These are phyloP conservation scores for Linnemannia zychae DNA, from an alignment of 192 early-diverging fungal genomes.

Conservation along the genomic window DNA sequence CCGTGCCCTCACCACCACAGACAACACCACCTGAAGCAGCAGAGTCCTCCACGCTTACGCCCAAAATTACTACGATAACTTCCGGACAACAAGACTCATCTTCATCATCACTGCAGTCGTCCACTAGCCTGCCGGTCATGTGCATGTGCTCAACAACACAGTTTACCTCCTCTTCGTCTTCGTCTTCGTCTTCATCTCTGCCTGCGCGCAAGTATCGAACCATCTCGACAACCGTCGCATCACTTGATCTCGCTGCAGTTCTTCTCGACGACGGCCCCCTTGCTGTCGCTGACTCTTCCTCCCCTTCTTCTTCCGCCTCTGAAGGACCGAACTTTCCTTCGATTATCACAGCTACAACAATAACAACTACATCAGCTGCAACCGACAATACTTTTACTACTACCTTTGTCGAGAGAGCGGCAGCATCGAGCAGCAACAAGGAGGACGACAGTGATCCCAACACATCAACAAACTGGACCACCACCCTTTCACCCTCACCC, in stretches of 20 bases:
- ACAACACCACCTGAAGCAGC: neutral
- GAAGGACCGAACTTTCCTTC: neutral
- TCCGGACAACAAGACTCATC: neutral
- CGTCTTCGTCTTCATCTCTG: neutral
- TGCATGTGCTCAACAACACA: constrained; percentile 5
- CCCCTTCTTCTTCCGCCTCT: neutral
- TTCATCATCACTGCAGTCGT: neutral
- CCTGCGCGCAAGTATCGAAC: constrained; percentile 30
- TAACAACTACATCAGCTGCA: neutral
- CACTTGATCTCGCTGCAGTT: constrained; percentile 26
- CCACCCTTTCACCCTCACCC: neutral
- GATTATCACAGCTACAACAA: neutral
- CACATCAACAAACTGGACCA: neutral
- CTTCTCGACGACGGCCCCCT: neutral
- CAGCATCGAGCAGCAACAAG: neutral
- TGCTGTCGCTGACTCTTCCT: neutral
- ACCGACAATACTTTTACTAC: neutral
- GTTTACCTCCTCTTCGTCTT: neutral
- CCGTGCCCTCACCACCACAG: constrained; percentile 19
- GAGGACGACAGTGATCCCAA: neutral
- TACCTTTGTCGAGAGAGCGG: neutral
- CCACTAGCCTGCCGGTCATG: neutral
- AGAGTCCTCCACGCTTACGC: neutral
- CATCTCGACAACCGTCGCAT: constrained; percentile 19
- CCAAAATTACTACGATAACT: neutral